A percentile compares a stretch with the other conserved stretches of the same genome.
Evolutionary conservation across 805 yeast species (phyloP).

Genomic region (Zygosaccharomyces rouxii): DNA sequence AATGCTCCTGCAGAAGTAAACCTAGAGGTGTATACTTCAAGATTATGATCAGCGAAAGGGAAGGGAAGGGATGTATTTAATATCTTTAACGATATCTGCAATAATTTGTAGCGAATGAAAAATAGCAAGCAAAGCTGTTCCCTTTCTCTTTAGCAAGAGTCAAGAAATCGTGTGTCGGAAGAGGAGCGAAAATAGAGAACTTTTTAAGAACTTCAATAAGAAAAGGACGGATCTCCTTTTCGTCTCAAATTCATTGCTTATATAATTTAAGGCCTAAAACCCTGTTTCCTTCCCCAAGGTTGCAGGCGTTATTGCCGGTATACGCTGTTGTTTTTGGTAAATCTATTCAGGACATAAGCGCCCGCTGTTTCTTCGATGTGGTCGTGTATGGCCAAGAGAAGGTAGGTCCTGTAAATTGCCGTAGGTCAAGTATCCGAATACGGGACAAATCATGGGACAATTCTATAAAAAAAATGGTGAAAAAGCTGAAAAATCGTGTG

Average conservation of each 20-base stretch:
- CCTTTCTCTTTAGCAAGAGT: neutral
- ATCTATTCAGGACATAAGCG: neutral
- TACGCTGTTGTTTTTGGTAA: neutral
- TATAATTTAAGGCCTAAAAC: neutral
- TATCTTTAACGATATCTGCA: neutral
- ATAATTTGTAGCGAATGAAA: neutral
- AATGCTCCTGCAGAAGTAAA: neutral
- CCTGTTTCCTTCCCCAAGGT: neutral
- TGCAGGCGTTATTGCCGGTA: neutral
- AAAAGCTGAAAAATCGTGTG: neutral
- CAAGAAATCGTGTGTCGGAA: neutral
- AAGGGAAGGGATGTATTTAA: neutral
- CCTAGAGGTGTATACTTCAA: neutral
- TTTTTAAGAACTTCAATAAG: neutral
- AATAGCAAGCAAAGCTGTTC: neutral
- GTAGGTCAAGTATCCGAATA: neutral
- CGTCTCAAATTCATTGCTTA: neutral
- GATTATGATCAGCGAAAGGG: neutral
- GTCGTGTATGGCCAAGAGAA: slow-evolving; percentile 1
- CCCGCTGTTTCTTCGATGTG: slow-evolving; percentile 1
- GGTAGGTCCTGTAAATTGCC: slow-evolving; percentile 3
- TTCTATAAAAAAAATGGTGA: neutral
- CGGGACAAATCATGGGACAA: neutral
- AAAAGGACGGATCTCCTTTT: neutral
- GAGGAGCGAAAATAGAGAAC: neutral